phyloP scores from a whole-genome alignment of 1,284 basidiomycete species.

The Ganoderma sp. region DNA sequence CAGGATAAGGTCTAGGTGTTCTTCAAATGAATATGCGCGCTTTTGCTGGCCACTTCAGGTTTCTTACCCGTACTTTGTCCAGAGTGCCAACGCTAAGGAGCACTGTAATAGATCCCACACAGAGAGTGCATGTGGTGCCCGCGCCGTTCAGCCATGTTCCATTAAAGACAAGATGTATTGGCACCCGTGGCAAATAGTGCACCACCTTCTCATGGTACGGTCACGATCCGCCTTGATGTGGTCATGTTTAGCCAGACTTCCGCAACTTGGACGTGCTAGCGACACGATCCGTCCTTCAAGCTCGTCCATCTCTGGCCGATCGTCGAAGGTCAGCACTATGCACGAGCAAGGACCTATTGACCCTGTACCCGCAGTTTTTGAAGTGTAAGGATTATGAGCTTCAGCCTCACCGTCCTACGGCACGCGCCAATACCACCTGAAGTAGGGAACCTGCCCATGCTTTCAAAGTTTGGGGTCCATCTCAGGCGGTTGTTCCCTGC shows the following conservation, averaged over 20 bases:
- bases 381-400: neutral
- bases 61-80: neutral
- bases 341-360: neutral
- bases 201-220: neutral
- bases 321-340: neutral
- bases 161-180: neutral
- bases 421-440: neutral
- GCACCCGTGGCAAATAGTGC: neutral
- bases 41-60: neutral
- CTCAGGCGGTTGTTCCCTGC: neutral
- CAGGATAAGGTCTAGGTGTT: neutral
- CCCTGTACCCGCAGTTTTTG: no score
- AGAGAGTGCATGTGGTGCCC: neutral
- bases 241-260: neutral
- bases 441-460: neutral
- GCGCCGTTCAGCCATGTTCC: neutral
- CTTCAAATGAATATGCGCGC: neutral
- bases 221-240: neutral
- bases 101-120: neutral
- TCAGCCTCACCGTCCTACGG: neutral
- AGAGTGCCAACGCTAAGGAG: neutral
- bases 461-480: neutral
- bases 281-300: neutral
- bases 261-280: neutral
- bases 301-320: neutral